Base-by-base conservation (phyloP, 2,329 filamentous ascomycete species). In the Beauveria australis region DNA sequence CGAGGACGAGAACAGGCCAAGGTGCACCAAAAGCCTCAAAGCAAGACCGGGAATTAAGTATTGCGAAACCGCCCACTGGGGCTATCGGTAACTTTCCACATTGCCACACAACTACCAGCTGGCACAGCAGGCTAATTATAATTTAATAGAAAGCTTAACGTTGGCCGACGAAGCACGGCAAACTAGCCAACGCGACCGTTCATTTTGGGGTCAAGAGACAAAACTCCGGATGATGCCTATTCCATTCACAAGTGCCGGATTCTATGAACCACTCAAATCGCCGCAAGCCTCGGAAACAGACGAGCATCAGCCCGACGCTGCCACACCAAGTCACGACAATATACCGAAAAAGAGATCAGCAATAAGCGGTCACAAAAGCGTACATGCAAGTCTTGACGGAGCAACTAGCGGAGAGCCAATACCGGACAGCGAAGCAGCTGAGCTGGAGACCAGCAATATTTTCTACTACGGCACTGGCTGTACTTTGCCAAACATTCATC, bases 201-300 rank as follows among this genome's bases (percentile, higher is more conserved):
- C 55, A 28, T 65, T 66, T n/a, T 76, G 73, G 73, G 72, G 70
- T 18, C 64, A 67, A 37, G 75, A 74, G 60, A 70, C 71, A 22
- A 77, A 72, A 53, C 71, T 85, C 10, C 75, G 82, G 59, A 71
- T 74, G 48, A 75, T 74, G 47, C 82, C 82, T 1, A 75, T 85
- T 4, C 63, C 63, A 0, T 85, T 85, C 60, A 71, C 83, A 52
- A 84, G 81, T 62, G 78, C 77, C n/a, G 82, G 82, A 5, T 67
- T 75, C 47, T 77, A 77, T 53, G 75, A 83, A 48, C 81, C 81
- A 4, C 69, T 82, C 3, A 59, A 62, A 18, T 10, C 19, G 30
- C 19, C 24, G 4, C 28, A 62, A 52, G 18, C 19, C 28, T 30
- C 9, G 8, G 28, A 55, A 24, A 18, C 14, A 7, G 43, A 62